Evolutionary conservation across 345 rosid genomes (phyloP).

Genomic region (Nephelium lappaceum): DNA sequence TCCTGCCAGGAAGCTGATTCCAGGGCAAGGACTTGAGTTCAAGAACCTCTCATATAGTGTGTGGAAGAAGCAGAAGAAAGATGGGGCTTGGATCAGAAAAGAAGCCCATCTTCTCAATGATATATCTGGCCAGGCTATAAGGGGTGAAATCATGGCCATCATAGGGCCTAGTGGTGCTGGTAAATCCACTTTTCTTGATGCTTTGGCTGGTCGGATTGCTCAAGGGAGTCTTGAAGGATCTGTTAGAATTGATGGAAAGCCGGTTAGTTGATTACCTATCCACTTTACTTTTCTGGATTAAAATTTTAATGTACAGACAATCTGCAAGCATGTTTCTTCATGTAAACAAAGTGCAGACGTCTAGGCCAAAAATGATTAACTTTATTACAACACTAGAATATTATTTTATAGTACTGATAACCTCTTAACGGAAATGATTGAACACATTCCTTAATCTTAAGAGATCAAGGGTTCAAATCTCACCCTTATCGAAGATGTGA

Average conservation of each 20-base stretch:
- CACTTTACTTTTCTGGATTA: not conserved
- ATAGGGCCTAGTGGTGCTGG: conserved; percentile 93
- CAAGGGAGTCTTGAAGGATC: conserved; percentile 79
- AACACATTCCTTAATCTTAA: too few relatives aligned
- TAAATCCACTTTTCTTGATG: conserved; percentile 88
- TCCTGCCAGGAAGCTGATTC: conserved; percentile 32
- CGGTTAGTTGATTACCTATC: conserved; percentile 35
- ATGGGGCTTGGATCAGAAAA: conserved; percentile 50
- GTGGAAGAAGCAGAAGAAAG: conserved; percentile 59
- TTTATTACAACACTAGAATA: too few relatives aligned
- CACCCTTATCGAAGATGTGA: too few relatives aligned
- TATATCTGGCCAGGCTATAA: conserved; percentile 67
- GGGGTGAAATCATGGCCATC: conserved; percentile 81
- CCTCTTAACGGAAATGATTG: too few relatives aligned
- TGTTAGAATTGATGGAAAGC: conserved; percentile 66
- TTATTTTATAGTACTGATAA: too few relatives aligned
- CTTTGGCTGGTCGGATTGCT: conserved; percentile 75
- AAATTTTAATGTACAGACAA: not conserved
- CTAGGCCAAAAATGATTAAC: too few relatives aligned
- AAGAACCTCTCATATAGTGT: conserved; percentile 59
- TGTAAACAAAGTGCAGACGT: not conserved
- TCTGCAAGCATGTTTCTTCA: not conserved
- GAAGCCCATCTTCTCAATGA: conserved; percentile 68
- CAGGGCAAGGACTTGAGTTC: conserved; percentile 63
- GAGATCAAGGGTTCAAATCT: too few relatives aligned